Evolutionary conservation across 495 filamentous ascomycete species (phyloP), one percentile per base, ranked within the genome.

Genomic region (Staphylotrichum longicolle): DNA sequence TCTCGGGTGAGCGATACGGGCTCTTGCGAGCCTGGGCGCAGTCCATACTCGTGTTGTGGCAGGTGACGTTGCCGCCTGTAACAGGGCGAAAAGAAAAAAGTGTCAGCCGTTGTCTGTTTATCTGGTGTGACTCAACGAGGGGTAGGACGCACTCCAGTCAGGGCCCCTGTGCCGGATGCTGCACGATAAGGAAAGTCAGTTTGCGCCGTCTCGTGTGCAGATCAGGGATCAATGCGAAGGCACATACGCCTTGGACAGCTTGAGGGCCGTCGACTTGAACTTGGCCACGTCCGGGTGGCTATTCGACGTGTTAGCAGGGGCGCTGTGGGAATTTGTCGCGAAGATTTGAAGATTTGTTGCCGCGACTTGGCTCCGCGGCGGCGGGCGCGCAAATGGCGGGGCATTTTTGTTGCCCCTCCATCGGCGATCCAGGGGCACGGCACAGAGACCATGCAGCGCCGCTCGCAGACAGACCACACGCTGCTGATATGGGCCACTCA

Each of bases 221-320:
- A 48, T 61, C 40, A 20, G 41, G 45, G 49, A 27, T 44, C 60
- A 62, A 50, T 67, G 63, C 0, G 41, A 37, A 44, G 10, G 51
- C 52, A 78, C 89, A 79, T 83, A 96, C 91, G 91, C 88, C 84
- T 97, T 98, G 63, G 91, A 90, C 81, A 98, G 88, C 80, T 90
- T 88, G 78, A 98, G 82, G 70, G 94, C 94, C 67, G 91, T 96
- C 40, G 92, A 87, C 87, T 98, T 97, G 84, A 98, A 98, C 70
- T 90, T 89, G 69, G 88, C 85, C 69, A 97, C 93, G 85, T 98
- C 89, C 50, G 94, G 94, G 75, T 97, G 93, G 77, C 93, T 91
- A 58, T 74, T 74, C 59, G 66, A 69, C 66, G 4, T 54, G 63
- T 70, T 61, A 68, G 66, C 30, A 12, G 12, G 9, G n/a, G 44